These are phyloP conservation scores for Pseudisothecium myosuroides DNA, from an alignment of 225 moss, liverwort and hornwort genomes.

Conservation along the genomic window DNA sequence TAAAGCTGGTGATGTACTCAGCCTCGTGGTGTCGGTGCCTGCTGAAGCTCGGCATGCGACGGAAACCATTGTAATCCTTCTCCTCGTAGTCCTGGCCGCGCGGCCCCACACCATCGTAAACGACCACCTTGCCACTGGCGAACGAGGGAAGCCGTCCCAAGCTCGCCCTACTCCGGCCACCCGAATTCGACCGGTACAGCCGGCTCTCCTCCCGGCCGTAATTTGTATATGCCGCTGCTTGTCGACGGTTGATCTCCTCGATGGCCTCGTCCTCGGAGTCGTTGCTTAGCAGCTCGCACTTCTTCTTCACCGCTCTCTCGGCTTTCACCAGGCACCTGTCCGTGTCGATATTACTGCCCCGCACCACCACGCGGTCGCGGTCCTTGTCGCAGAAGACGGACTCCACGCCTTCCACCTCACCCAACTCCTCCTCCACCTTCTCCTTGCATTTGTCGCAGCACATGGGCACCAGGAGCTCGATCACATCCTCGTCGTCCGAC, in stretches of 20 bases:
- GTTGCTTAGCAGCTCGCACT: slow-evolving; percentile 18
- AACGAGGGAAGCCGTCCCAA: slow-evolving; percentile 31
- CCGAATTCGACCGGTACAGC: background rate
- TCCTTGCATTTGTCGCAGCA: slow-evolving; percentile 50
- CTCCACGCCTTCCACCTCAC: slow-evolving; percentile 33
- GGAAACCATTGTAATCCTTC: slow-evolving; percentile 17
- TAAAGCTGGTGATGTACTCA: slow-evolving; percentile 24
- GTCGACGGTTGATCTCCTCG: background rate
- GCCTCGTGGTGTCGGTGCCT: slow-evolving; percentile 33
- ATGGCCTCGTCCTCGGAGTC: background rate
- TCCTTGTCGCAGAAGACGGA: slow-evolving; percentile 16
- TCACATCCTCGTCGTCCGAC: background rate
- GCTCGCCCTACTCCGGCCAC: slow-evolving; percentile 5
- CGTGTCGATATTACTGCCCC: slow-evolving; percentile 14
- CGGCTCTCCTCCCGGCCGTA: background rate
- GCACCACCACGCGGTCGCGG: slow-evolving; percentile 18
- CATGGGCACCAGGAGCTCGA: slow-evolving; percentile 37
- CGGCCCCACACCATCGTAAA: slow-evolving; percentile 8
- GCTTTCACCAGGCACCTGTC: slow-evolving; percentile 25
- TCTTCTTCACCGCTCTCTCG: slow-evolving; percentile 37
- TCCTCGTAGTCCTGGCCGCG: slow-evolving; percentile 18
- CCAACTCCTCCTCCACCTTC: slow-evolving; percentile 39
- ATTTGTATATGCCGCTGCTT: background rate
- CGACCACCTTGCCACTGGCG: slow-evolving; percentile 2
- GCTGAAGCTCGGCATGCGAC: slow-evolving; percentile 33